phyloP scores from a whole-genome alignment of 305 asterid genomes.

The Solanum hybrid region DNA sequence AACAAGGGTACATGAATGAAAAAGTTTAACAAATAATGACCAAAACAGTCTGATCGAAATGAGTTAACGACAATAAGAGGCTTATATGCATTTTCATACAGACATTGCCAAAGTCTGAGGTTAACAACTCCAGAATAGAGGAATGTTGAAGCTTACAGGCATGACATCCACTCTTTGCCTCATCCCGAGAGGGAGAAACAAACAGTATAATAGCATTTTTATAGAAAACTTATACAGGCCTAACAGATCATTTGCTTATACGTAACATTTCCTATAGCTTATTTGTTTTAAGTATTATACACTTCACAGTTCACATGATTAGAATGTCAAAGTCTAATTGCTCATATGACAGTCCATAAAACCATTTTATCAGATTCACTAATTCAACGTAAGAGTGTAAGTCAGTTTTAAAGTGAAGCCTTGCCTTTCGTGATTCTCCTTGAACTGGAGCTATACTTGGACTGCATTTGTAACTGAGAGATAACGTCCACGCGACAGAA shows the following conservation, averaged over 20 bases:
- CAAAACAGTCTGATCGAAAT: neutral
- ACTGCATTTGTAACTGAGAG: constrained; percentile 53
- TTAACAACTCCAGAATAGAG: neutral
- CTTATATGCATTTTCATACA: neutral
- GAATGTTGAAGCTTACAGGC: neutral
- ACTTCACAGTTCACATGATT: neutral
- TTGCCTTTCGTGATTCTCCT: constrained; percentile 77
- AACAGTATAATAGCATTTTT: neutral
- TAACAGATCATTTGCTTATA: neutral
- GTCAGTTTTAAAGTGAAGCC: neutral
- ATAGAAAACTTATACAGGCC: neutral
- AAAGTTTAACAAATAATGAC: neutral
- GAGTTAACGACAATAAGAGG: neutral
- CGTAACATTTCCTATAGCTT: neutral
- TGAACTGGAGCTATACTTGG: constrained; percentile 46
- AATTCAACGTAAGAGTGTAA: neutral
- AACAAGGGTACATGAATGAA: neutral
- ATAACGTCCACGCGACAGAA: constrained; percentile 54
- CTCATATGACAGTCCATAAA: neutral
- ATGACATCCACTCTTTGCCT: neutral
- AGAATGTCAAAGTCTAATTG: neutral
- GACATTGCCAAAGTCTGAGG: neutral
- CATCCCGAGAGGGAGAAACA: neutral
- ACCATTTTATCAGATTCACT: neutral
- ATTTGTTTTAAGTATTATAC: neutral